These are phyloP conservation scores for Vairimorpha necatrix DNA, from an alignment of 371 early-diverging fungal genomes.

Conservation along the genomic window DNA sequence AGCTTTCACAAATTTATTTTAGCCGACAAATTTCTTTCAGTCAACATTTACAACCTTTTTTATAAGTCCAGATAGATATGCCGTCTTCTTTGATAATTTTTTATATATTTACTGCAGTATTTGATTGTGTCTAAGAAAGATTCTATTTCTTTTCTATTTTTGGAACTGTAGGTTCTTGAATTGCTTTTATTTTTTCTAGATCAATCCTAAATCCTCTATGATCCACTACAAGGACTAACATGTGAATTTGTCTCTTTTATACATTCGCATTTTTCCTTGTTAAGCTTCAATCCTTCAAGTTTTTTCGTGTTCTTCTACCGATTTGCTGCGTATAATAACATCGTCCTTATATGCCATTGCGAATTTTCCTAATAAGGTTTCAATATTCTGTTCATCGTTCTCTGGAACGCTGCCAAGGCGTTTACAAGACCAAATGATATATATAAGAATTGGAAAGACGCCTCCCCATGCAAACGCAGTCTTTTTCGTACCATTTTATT, in stretches of 20 bases:
- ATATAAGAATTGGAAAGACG: constrained; percentile 60
- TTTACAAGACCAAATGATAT: constrained; percentile 27
- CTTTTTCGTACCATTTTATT: constrained; percentile 44
- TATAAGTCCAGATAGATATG: background rate
- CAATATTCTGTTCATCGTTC: constrained; percentile 41
- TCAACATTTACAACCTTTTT: background rate
- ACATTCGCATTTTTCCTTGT: background rate
- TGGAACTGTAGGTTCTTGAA: background rate
- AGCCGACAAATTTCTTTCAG: background rate
- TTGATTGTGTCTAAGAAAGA: background rate
- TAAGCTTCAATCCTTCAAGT: background rate
- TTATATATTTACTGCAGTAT: background rate
- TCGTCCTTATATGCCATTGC: constrained; percentile 19
- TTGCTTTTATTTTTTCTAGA: background rate
- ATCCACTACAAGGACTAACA: background rate
- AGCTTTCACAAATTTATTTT: no score
- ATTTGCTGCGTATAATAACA: constrained; percentile 21
- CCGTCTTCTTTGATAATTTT: background rate
- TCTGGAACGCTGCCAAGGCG: constrained; percentile 44
- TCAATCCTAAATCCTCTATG: background rate
- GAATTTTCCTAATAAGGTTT: background rate
- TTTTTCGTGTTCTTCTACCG: background rate
- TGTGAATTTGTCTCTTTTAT: background rate
- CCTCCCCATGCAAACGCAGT: constrained; percentile 61
- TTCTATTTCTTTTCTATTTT: background rate